These are phyloP conservation scores for Linnemannia schmuckeri DNA, from an alignment of 192 early-diverging fungal genomes.

Conservation along the genomic window DNA sequence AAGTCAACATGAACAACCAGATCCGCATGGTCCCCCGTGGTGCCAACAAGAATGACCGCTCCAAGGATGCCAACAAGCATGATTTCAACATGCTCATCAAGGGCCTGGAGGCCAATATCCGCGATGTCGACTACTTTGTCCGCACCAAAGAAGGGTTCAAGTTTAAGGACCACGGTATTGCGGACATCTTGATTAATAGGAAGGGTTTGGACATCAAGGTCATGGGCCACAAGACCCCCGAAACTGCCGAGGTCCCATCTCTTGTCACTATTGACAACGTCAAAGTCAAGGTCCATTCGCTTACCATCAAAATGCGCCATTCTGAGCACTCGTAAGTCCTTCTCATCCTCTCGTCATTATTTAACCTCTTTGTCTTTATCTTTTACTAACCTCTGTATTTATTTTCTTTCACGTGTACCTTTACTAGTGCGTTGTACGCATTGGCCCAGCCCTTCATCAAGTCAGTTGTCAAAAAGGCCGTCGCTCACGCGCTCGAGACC, in stretches of 20 bases:
- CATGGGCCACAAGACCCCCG: constrained; percentile 25
- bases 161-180: constrained; percentile 54
- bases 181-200: constrained; percentile 44
- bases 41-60: constrained; percentile 20
- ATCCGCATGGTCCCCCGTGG: constrained; percentile 54
- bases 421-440: constrained; percentile 30
- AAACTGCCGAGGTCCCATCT: constrained; percentile 26
- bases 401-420: background rate
- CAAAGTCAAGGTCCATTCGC: constrained; percentile 38
- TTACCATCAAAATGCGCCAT: constrained; percentile 47
- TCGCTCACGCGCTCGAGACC: constrained; percentile 52
- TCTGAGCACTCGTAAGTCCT: constrained; percentile 42
- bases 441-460: constrained; percentile 54
- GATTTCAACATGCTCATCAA: constrained; percentile 46
- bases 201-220: constrained; percentile 37
- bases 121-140: constrained; percentile 56
- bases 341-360: background rate
- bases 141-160: constrained; percentile 59
- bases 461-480: constrained; percentile 49
- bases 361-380: background rate
- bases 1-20: constrained; percentile 52
- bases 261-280: constrained; percentile 43
- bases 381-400: background rate
- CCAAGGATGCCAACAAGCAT: constrained; percentile 34
- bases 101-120: constrained; percentile 53